Evolutionary conservation across 2,329 filamentous ascomycete species (phyloP), one percentile per base, ranked within the genome.

Genomic region (Cadophora luteo-olivacea): DNA sequence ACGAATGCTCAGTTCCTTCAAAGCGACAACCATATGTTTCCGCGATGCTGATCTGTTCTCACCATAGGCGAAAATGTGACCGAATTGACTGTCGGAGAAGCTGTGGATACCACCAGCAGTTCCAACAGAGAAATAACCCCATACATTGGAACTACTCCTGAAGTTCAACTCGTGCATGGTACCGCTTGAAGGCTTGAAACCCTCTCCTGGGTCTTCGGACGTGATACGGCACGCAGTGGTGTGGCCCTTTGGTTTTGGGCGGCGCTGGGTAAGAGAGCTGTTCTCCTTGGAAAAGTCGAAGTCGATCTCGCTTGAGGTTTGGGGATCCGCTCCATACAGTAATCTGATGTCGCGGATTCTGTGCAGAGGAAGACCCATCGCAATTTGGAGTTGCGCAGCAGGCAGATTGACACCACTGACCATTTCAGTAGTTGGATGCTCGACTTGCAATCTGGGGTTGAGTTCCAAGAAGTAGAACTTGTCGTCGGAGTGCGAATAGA

Each of bases 141-240:
- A 99, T 67, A 98, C 96, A 75, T 99, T 99, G 72, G 96, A 98
- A 80, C 94, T 97, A 84, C 92, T 97, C 79, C 96, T 89, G 89
- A 99, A 99, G 86, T 99, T 99, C 78, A 99, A 85, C 79, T 99
- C 96, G 84, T 98, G 96, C 89, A 99, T 97, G 64, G 95, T 97
- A 89, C 96, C 96, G 78, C 95, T 97, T 57, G 96, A 99, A 68
- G 96, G 96, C 88, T 99, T 99, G 89, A 99, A 99, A 64, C 96
- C 96, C 86, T 99, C 96, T 77, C 97, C 96, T 11, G 96, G 96
- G 80, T 99, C 96, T 81, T 99, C 96, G 0, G 96, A 99, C 32
- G 96, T 99, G 82, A 99, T 99, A 88, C 96, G 93, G 84, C 96
- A 99, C 71, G 96, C 96, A 32, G 97, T 99, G 76, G 93, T 97